Conservation (phyloP, 2,329 filamentous ascomycete genomes). For the Alternaria infectoria region DNA sequence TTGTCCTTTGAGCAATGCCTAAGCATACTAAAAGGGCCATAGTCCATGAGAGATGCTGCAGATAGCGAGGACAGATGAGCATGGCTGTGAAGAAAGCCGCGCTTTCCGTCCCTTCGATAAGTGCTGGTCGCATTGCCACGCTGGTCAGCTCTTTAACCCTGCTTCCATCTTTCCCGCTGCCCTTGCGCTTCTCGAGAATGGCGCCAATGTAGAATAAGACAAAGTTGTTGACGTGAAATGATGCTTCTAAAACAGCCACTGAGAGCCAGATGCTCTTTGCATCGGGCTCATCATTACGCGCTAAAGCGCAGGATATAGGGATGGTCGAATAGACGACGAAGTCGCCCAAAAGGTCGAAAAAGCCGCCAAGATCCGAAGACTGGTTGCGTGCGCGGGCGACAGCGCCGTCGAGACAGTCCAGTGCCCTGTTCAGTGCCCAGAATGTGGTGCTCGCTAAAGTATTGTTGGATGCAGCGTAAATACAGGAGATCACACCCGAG, state of each 20-base stretch:
- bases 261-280: background rate
- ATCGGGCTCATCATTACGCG: background rate
- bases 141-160: background rate
- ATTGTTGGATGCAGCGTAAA: background rate
- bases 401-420: background rate
- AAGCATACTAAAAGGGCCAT: background rate
- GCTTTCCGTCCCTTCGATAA: constrained; percentile 1
- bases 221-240: background rate
- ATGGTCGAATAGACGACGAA: background rate
- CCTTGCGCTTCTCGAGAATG: background rate
- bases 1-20: background rate
- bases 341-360: background rate
- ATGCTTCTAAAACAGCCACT: background rate
- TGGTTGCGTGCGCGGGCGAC: background rate
- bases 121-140: background rate
- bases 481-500: background rate
- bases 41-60: background rate
- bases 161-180: background rate
- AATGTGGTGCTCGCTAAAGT: background rate
- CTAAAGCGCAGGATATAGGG: background rate
- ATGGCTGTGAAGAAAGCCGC: background rate
- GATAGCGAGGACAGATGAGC: background rate
- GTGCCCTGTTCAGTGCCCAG: background rate
- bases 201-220: background rate
- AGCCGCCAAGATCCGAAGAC: background rate